Evolutionary conservation across 345 rosid genomes (phyloP), one percentile per base, ranked within the genome.

Genomic region (Sisymbrium irio): DNA sequence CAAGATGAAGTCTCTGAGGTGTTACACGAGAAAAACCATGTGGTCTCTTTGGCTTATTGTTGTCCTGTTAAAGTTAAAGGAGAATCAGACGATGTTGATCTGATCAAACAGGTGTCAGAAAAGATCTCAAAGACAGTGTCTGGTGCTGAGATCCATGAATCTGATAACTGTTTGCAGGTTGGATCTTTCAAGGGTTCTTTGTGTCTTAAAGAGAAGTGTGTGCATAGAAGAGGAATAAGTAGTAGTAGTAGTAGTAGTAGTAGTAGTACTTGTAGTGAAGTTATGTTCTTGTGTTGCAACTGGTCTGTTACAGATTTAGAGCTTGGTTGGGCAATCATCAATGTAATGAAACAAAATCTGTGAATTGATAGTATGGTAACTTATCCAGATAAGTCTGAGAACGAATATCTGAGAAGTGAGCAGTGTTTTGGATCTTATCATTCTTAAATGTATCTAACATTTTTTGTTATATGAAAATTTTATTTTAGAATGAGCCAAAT

Each of bases 291-390:
- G 58, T 95, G 97, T 77, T 95, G 97, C 73, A 72, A 58, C 37
- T 95, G 97, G 99, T 86, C 85, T 30, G 76, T 47, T 5, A 65
- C 78, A 65, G 99, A 95, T 53, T 84, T 84, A 77, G 82, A 86
- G 67, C 85, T 90, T 72, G 97, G 88, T 1, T 77, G 92, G 97
- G 81, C 81, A 77, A 80, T 90, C 44, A 83, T 94, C 67, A 70
- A 30, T 30, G 12, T 32, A 17, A n/a, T 76, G 11, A 76, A 70
- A 64, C 76, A 36, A 22, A 42, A 53, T 14, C 17, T 51, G 3
- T 73, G 32, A 73, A 35, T 14, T 3, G 0, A 39, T 10, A 37
- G 14, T 66, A 6, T 35, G n/a, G 9, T 7, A 6, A 51, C 33
- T 9, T 32, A 41, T 33, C 30, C 32, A 1, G 7, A n/a, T n/a